Percentiles rank a stretch among this genome's conserved stretches.
Conservation (phyloP, 352 stramenopile species). For the Pythium graminicola region DNA sequence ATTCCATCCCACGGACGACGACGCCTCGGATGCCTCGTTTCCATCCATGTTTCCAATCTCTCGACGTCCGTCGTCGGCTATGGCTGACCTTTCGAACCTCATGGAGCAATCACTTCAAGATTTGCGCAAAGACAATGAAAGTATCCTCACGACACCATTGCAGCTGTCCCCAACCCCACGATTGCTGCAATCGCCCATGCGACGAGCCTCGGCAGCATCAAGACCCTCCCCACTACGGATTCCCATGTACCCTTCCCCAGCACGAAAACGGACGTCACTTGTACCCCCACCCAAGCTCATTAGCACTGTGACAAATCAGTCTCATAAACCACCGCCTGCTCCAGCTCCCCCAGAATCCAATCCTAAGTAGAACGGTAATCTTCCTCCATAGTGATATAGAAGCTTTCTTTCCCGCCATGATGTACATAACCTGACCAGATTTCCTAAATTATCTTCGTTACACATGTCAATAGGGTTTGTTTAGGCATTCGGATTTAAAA, state of each 20-base stretch:
- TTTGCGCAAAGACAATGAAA: slow-evolving; percentile 45
- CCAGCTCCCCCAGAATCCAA: not conserved
- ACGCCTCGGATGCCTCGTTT: slow-evolving; percentile 47
- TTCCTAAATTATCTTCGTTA: not conserved
- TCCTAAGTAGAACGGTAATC: too few species aligned
- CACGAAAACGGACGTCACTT: slow-evolving; percentile 15
- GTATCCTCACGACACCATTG: not conserved
- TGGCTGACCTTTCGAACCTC: slow-evolving; percentile 65
- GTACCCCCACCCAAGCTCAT: slow-evolving; percentile 22
- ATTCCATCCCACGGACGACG: slow-evolving; percentile 52
- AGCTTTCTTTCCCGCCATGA: slow-evolving; percentile 1
- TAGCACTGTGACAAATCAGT: slow-evolving; percentile 13
- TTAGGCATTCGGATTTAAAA: not conserved
- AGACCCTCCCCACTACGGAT: slow-evolving; percentile 19
- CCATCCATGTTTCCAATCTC: slow-evolving; percentile 32
- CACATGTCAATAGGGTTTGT: not conserved
- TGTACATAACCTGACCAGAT: not conserved
- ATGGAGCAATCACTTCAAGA: slow-evolving; percentile 73
- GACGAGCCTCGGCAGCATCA: not conserved
- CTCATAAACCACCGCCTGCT: not conserved
- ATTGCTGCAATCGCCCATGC: slow-evolving; percentile 19
- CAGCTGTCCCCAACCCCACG: slow-evolving; percentile 5
- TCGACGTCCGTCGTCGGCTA: slow-evolving; percentile 51
- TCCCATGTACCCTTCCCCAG: slow-evolving; percentile 20
- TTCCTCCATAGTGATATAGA: not conserved